Evolutionary conservation across 768 basidiomycete genomes (phyloP), one percentile per base, ranked within the genome.

Genomic region (Hericium coralloides): DNA sequence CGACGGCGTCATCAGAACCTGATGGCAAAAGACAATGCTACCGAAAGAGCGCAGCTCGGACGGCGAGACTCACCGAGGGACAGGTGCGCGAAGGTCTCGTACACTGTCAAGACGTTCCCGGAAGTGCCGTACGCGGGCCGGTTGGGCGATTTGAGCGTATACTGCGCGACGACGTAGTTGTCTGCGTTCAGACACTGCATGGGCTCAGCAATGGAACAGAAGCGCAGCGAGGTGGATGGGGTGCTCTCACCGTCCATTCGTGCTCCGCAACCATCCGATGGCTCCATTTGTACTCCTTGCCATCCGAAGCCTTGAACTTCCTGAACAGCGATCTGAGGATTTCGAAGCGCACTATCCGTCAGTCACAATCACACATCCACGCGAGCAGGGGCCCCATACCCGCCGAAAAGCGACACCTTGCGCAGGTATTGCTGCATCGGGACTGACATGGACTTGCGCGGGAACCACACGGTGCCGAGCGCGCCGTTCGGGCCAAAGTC

Each of bases 241-340:
- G 23, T 48, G 43, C 20, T 77, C 87, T 66, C 67, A 89, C 87
- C 66, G 86, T 76, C 87, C 87, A 90, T 70, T 89, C 85, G 58
- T 87, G 85, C 17, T 77, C 82, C 8, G 75, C 73, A 31, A 76
- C 67, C 41, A 72, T 73, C 31, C 76, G 76, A 68, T 81, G 73
- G 26, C 78, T 76, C 87, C 87, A 90, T 66, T 75, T 75, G 62
- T 89, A 89, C 64, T 89, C 86, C 25, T 74, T 74, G 37, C 85
- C 85, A 66, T 89, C 85, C 41, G 82, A 82, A 15, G 77, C 86
- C 49, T 68, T 71, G 60, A 89, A 90, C 67, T 85, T 87, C 48
- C 87, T 70, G 47, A 79, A 79, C 59, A 87, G 69, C 9, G 87
- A 85, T 52, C 87, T 88, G 60, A 54, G 38, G 22, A 47, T 20